Conservation (phyloP, 1,284 basidiomycete genomes). For the Taiwanofungus camphoratus region DNA sequence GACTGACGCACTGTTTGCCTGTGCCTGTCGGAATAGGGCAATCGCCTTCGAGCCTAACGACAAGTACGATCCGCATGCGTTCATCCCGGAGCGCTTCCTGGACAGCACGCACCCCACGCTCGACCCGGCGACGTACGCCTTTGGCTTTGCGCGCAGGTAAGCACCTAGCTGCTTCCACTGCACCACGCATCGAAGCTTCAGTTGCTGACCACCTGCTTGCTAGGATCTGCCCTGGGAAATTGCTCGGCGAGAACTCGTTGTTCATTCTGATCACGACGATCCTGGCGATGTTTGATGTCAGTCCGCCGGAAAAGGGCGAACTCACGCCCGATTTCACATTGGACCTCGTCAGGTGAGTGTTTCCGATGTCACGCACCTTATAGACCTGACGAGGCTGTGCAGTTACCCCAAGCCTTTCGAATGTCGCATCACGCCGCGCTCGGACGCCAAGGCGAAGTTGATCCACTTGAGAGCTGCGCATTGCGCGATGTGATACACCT, state of each 20-base stretch:
- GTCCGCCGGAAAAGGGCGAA: not conserved
- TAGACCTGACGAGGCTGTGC: not conserved
- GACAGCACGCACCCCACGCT: not conserved
- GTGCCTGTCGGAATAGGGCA: not conserved
- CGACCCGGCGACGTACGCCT: slow-evolving; percentile 4
- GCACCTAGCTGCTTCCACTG: not conserved
- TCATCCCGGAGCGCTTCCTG: slow-evolving; percentile 6
- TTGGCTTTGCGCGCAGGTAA: slow-evolving; percentile 4
- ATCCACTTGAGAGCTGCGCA: not conserved
- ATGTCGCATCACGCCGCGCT: slow-evolving; percentile 1
- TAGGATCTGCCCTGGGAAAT: slow-evolving; percentile 20
- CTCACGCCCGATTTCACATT: not conserved
- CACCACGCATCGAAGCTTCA: not conserved
- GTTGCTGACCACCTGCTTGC: not conserved
- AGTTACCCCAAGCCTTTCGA: not conserved
- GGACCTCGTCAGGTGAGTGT: slow-evolving; percentile 1
- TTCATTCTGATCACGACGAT: slow-evolving; percentile 16
- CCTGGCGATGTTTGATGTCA: slow-evolving; percentile 14
- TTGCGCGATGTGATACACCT: not conserved
- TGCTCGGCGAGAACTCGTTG: slow-evolving; percentile 15
- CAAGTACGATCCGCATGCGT: slow-evolving; percentile 1
- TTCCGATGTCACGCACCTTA: not conserved
- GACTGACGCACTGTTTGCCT: too few relatives aligned
- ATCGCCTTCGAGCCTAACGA: slow-evolving; percentile 1
- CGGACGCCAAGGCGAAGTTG: not conserved